Evolutionary conservation across 257 asterid genomes (phyloP), one percentile per base, ranked within the genome.

Genomic region (Nicotiana obtusifolia): DNA sequence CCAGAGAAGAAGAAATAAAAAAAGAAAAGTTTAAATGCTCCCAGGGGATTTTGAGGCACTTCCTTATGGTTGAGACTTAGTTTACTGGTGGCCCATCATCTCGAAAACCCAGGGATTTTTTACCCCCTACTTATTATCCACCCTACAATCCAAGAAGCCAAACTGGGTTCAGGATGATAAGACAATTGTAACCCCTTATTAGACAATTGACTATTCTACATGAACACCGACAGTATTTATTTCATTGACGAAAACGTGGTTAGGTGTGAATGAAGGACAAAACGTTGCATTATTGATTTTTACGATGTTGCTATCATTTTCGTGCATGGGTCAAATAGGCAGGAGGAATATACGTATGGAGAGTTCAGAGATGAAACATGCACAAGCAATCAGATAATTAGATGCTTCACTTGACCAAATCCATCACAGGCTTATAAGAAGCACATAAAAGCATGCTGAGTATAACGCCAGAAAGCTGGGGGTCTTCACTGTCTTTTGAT

Each of bases 331-430:
- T 30, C 33, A 30, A 30, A 30, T 30, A 30, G 33, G 33, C 62
- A 56, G 24, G 24, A 67, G 28, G 28, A 67, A 67, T 33, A 67
- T 19, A 30, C 17, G 17, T 67, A 31, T 67, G 53, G 75, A 31
- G 76, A 66, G 76, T 66, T 17, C 76, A 66, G 49, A 33, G 76
- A 66, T 17, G 30, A 33, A 33, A 37, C n/a, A n/a, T 68, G 59
- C 78, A 69, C 57, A 44, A 41, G 35, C 60, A 71, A 71, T 30
- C 35, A 71, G 20, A 44, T 22, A 71, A 71, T 10, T 71, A 44
- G 78, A 44, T 24, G 60, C 60, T 44, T 71, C 78, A 71, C 60
- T 71, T 71, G 60, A 71, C 60, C 78, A 44, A 44, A 71, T 49
- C 60, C 60, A 71, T 71, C 78, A 71, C 35, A 44, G 59, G 78